Percentiles rank a stretch among this genome's conserved stretches.
These are phyloP conservation scores for Microbotryomycetes sp. DNA, from an alignment of 1,284 basidiomycete genomes.

Conservation along the genomic window DNA sequence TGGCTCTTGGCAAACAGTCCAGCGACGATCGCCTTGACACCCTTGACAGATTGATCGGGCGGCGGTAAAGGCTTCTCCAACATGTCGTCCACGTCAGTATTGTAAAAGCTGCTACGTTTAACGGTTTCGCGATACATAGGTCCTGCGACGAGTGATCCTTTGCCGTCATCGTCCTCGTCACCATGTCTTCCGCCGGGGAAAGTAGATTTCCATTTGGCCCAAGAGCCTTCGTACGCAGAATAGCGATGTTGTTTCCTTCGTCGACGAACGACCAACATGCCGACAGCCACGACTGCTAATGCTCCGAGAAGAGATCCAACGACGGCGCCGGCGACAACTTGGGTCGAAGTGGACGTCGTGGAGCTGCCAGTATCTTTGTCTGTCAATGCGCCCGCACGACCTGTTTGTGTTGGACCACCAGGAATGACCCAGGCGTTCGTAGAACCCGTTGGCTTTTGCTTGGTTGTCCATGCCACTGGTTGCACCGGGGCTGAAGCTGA, in stretches of 20 bases:
- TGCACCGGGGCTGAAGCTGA: background rate
- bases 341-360: background rate
- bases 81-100: background rate
- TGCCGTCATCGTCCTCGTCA: background rate
- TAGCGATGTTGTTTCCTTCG: background rate
- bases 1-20: background rate
- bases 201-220: background rate
- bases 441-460: background rate
- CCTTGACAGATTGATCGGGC: background rate
- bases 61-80: background rate
- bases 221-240: background rate
- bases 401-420: background rate
- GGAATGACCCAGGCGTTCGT: background rate
- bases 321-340: constrained; percentile 17
- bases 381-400: background rate
- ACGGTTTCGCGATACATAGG: background rate
- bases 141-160: background rate
- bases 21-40: background rate
- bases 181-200: background rate
- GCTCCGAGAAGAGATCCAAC: constrained; percentile 20
- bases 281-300: constrained; percentile 7
- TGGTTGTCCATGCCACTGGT: background rate
- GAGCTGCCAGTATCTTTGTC: background rate
- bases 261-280: constrained; percentile 1
- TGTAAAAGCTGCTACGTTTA: background rate